Evolutionary conservation across 208 protist genomes (phyloP).

Genomic region (Wallacemonas sp.): DNA sequence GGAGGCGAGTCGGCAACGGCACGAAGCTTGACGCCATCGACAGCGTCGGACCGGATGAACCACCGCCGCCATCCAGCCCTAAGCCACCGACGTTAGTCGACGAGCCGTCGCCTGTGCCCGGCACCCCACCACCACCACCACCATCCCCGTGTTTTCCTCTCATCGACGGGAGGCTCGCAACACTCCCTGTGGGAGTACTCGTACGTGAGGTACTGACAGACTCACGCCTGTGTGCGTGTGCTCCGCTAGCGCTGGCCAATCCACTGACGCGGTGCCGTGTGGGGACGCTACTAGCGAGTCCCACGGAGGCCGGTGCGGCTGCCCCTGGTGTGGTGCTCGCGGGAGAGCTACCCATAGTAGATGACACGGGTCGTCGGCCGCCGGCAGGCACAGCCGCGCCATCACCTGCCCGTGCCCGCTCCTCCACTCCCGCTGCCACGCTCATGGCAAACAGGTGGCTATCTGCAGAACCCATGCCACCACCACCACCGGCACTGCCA

Average conservation of each 20-base stretch:
- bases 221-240: too few species aligned
- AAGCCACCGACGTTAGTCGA: too few species aligned
- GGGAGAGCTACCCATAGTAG: too few species aligned
- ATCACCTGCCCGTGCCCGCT: too few species aligned
- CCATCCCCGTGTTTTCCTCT: neutral
- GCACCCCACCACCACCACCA: neutral
- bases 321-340: too few species aligned
- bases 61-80: too few species aligned
- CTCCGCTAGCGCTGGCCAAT: neutral
- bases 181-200: neutral
- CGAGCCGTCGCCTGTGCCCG: neutral
- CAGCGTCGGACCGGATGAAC: neutral
- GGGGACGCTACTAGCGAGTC: neutral
- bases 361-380: too few species aligned
- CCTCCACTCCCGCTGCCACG: neutral
- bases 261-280: neutral
- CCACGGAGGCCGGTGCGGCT: too few species aligned
- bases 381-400: too few species aligned
- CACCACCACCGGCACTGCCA: neutral
- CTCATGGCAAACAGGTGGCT: neutral
- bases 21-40: neutral
- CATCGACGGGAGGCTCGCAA: neutral
- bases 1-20: slow-evolving; percentile 30
- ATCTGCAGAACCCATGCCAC: neutral
- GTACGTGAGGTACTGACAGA: neutral